phyloP scores from a whole-genome alignment of 2,329 filamentous ascomycete genomes.

The Aureobasidium melanogenum region DNA sequence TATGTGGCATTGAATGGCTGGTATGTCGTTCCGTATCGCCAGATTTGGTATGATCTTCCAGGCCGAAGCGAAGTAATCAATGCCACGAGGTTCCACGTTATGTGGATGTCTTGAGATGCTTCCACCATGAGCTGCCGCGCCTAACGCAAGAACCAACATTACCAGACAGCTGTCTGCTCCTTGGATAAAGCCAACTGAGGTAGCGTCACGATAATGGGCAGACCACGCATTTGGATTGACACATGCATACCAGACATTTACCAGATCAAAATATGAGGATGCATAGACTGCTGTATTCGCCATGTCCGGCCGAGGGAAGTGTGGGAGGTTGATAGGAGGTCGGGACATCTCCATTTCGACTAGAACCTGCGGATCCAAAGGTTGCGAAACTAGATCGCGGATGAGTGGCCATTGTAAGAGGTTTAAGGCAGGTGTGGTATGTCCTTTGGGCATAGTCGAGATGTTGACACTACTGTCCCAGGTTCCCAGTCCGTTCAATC shows the following conservation, averaged over 20 bases:
- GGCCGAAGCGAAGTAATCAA: constrained; percentile 72
- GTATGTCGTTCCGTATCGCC: constrained; percentile 70
- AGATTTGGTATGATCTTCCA: constrained; percentile 69
- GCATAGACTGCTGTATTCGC: constrained; percentile 68
- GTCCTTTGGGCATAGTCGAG: constrained; percentile 76
- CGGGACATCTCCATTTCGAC: constrained; percentile 73
- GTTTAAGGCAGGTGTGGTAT: constrained; percentile 72
- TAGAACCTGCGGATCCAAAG: constrained; percentile 73
- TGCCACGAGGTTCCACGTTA: constrained; percentile 62
- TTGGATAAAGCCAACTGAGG: constrained; percentile 67
- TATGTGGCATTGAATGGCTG: constrained; percentile 72
- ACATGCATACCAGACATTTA: constrained; percentile 79
- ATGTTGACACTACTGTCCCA: constrained; percentile 61
- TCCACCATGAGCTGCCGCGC: constrained; percentile 64
- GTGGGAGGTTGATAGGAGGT: constrained; percentile 56
- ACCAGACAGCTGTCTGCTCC: constrained; percentile 78
- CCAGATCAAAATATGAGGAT: constrained; percentile 69
- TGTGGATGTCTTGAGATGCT: constrained; percentile 65
- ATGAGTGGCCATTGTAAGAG: constrained; percentile 75
- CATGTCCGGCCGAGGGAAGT: constrained; percentile 58
- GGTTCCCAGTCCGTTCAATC: constrained; percentile 55
- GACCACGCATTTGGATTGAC: constrained; percentile 77
- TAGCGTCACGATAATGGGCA: constrained; percentile 63
- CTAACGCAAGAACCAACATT: constrained; percentile 66
- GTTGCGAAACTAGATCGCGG: constrained; percentile 64